These are phyloP conservation scores for Rhinocladiella similis DNA, from an alignment of 2,329 filamentous ascomycete species.

Conservation along the genomic window DNA sequence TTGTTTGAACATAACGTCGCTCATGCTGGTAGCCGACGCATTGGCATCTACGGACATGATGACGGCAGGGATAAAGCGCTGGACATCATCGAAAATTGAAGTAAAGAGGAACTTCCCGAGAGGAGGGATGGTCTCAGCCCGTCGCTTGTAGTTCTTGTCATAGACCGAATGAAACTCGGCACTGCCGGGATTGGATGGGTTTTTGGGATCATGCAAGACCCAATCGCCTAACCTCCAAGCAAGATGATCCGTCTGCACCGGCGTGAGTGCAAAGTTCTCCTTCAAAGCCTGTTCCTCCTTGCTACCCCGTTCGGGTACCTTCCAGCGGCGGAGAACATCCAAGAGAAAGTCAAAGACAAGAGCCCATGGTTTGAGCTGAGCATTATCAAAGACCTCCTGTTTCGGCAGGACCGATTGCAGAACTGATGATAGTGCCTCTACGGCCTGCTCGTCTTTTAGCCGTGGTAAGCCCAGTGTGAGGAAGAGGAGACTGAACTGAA, in stretches of 20 bases:
- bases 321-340: slow-evolving; percentile 67
- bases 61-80: slow-evolving; percentile 80
- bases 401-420: slow-evolving; percentile 59
- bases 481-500: slow-evolving; percentile 85
- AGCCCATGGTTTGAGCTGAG: slow-evolving; percentile 56
- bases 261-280: slow-evolving; percentile 63
- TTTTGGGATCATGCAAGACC: slow-evolving; percentile 62
- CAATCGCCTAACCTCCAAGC: slow-evolving; percentile 75
- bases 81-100: slow-evolving; percentile 78
- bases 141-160: slow-evolving; percentile 24
- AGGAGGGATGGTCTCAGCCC: slow-evolving; percentile 31
- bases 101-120: slow-evolving; percentile 74
- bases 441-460: slow-evolving; percentile 62
- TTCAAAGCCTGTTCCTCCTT: slow-evolving; percentile 74
- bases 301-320: slow-evolving; percentile 71
- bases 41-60: slow-evolving; percentile 83
- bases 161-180: slow-evolving; percentile 41
- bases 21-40: slow-evolving; percentile 76
- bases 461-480: slow-evolving; percentile 78
- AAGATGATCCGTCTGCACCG: slow-evolving; percentile 72
- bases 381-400: slow-evolving; percentile 15
- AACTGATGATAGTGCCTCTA: slow-evolving; percentile 70
- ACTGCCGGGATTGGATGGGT: slow-evolving; percentile 30
- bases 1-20: slow-evolving; percentile 84
- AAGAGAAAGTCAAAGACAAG: slow-evolving; percentile 82